A percentile compares a stretch with the other conserved stretches of the same genome.
Conservation (phyloP, 208 protist species). For the Naegleria fowleri region DNA sequence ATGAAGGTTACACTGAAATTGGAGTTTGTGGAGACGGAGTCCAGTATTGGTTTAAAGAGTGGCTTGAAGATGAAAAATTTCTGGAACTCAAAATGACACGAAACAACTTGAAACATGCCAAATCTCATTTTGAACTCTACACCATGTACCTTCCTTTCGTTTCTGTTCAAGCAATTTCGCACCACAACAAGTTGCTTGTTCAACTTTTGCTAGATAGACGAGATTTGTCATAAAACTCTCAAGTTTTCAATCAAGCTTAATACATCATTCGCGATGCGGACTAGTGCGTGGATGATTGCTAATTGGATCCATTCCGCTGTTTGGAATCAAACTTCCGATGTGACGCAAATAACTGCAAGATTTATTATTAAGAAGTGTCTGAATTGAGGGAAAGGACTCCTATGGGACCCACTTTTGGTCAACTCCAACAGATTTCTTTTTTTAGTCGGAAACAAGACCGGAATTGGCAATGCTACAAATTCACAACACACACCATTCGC, state of each 20-base stretch:
- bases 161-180: not conserved
- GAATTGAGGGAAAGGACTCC: too few relatives aligned
- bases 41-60: slow-evolving; percentile 25
- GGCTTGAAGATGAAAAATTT: slow-evolving; percentile 3
- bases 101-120: not conserved
- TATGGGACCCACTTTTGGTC: too few relatives aligned
- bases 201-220: not conserved
- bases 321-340: too few relatives aligned
- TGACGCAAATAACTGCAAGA: too few relatives aligned
- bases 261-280: too few relatives aligned
- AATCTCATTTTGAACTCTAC: slow-evolving; percentile 24
- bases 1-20: slow-evolving; percentile 26
- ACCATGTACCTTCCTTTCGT: slow-evolving; percentile 28
- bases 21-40: not conserved
- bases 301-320: too few relatives aligned
- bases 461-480: too few relatives aligned
- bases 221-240: not conserved
- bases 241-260: too few relatives aligned
- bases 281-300: too few relatives aligned
- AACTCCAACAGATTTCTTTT: too few relatives aligned
- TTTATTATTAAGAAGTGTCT: too few relatives aligned
- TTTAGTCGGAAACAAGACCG: too few relatives aligned
- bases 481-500: not conserved
- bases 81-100: not conserved
- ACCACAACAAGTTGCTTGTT: not conserved